These are phyloP conservation scores for Trametes polyzona DNA, from an alignment of 1,284 basidiomycete species.

Conservation along the genomic window DNA sequence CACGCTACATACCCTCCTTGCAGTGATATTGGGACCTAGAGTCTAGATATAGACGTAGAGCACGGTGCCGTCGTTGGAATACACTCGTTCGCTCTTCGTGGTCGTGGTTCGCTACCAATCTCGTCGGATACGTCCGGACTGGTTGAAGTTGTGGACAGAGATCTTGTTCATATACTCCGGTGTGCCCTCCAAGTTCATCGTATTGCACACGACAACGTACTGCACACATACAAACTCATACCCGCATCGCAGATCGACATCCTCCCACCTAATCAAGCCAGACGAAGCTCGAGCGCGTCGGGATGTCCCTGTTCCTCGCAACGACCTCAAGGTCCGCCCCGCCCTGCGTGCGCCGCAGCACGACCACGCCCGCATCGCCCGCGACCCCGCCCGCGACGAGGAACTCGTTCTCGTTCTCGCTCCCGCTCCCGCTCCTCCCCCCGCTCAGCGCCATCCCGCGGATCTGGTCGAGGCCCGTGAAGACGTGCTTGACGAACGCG, in stretches of 20 bases:
- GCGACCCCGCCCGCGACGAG: slow-evolving; percentile 57
- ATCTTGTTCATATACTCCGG: too few relatives aligned
- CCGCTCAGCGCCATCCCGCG: slow-evolving; percentile 65
- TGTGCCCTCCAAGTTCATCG: too few relatives aligned
- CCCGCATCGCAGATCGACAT: too few relatives aligned
- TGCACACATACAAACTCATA: too few relatives aligned
- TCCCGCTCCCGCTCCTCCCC: too few relatives aligned
- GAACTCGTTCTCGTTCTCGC: slow-evolving; percentile 53
- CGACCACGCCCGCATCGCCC: slow-evolving; percentile 55
- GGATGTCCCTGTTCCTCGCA: slow-evolving; percentile 53
- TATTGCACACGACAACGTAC: too few relatives aligned
- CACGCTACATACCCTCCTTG: slow-evolving; percentile 3
- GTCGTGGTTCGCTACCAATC: too few relatives aligned
- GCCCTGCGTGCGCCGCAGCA: slow-evolving; percentile 56
- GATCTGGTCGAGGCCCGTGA: slow-evolving; percentile 64
- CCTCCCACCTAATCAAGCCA: slow-evolving; percentile 31
- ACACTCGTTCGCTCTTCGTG: background rate
- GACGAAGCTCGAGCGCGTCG: slow-evolving; percentile 58
- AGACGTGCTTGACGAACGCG: slow-evolving; percentile 53
- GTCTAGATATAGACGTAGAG: too few relatives aligned
- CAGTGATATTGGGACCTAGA: too few relatives aligned
- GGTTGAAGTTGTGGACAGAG: too few relatives aligned
- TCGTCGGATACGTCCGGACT: too few relatives aligned
- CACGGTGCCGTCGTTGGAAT: too few relatives aligned
- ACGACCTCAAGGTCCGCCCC: slow-evolving; percentile 58